Conservation (phyloP, 2,329 filamentous ascomycete genomes). For the Colletotrichum orchidophilum region DNA sequence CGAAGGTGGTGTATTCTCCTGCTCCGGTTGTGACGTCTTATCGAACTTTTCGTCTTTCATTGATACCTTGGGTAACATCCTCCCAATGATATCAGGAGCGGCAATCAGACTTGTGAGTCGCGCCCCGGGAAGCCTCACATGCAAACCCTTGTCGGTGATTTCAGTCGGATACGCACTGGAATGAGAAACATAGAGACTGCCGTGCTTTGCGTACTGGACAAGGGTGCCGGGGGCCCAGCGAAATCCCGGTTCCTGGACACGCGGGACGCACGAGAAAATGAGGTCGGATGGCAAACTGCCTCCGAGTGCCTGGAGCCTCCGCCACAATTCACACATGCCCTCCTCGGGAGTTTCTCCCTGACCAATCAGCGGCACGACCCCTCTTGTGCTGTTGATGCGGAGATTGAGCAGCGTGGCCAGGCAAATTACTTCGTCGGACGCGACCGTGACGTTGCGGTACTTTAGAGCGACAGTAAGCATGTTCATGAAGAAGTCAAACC, state of each 20-base stretch:
- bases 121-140: not conserved
- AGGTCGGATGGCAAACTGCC: not conserved
- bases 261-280: slow-evolving; percentile 23
- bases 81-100: not conserved
- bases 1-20: not conserved
- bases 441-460: slow-evolving; percentile 11
- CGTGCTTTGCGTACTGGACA: slow-evolving; percentile 10
- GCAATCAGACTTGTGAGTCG: not conserved
- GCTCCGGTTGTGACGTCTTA: not conserved
- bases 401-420: not conserved
- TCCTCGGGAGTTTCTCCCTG: not conserved
- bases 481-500: not conserved
- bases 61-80: not conserved
- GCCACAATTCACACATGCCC: slow-evolving; percentile 28
- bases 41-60: not conserved
- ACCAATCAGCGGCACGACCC: slow-evolving; percentile 4
- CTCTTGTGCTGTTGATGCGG: not conserved
- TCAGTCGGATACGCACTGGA: not conserved
- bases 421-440: slow-evolving; percentile 13
- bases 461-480: slow-evolving; percentile 13
- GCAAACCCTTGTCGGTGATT: not conserved
- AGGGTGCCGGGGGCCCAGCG: slow-evolving; percentile 12
- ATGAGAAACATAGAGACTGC: not conserved
- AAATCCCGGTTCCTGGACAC: not conserved
- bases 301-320: not conserved